These are phyloP conservation scores for Erodium moschatum DNA, from an alignment of 441 rosid genomes.

Conservation along the genomic window DNA sequence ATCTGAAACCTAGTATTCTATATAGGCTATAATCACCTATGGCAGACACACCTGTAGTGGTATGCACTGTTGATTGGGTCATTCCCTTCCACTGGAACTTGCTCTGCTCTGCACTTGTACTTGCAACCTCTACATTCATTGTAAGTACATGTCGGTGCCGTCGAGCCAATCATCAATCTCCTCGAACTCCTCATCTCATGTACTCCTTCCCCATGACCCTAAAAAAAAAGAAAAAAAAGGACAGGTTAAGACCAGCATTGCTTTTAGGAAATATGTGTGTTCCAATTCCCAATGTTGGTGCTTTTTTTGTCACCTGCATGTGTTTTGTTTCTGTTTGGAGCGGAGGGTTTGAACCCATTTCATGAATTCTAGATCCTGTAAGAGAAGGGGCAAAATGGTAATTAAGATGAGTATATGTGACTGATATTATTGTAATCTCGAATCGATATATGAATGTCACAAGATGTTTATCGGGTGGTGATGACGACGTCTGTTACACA, in stretches of 20 bases:
- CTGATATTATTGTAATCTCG: too few species aligned
- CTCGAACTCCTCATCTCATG: constrained; percentile 30
- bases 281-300: neutral
- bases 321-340: constrained; percentile 13
- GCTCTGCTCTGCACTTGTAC: constrained; percentile 85
- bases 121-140: constrained; percentile 92
- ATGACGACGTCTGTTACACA: too few species aligned
- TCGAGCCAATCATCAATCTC: constrained; percentile 82
- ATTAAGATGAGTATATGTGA: too few species aligned
- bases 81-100: constrained; percentile 90
- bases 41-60: constrained; percentile 71
- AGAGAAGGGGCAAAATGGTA: neutral
- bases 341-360: constrained; percentile 8
- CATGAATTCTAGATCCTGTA: constrained; percentile 40
- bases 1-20: constrained; percentile 5
- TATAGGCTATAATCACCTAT: constrained; percentile 31
- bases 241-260: neutral
- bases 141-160: constrained; percentile 80
- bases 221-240: too few species aligned
- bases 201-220: constrained; percentile 17
- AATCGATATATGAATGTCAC: too few species aligned
- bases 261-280: neutral
- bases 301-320: constrained; percentile 26
- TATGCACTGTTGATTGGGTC: constrained; percentile 64
- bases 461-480: too few species aligned